Evolutionary conservation across 164 flowering plant species (phyloP).

Genomic region (Nelumbo lutea): DNA sequence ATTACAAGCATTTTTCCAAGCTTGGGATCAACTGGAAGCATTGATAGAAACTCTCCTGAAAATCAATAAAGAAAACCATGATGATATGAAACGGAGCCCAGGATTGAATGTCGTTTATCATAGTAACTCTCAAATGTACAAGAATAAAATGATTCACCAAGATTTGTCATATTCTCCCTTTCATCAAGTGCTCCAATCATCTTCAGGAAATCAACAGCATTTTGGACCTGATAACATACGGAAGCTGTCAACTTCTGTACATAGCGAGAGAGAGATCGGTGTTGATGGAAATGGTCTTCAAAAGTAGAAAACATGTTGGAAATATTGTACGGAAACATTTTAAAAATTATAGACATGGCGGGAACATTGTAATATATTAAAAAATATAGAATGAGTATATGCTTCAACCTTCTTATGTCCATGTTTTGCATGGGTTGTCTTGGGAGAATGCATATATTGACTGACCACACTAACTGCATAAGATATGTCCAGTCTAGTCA

Average conservation of each 20-base stretch:
- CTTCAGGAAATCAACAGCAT: slow-evolving; percentile 90
- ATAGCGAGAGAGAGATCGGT: not conserved
- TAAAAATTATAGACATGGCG: no score
- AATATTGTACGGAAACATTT: no score
- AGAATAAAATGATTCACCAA: slow-evolving; percentile 50
- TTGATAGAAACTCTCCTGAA: slow-evolving; percentile 74
- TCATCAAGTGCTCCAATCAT: slow-evolving; percentile 95
- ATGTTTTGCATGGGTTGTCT: no score
- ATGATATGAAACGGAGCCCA: not conserved
- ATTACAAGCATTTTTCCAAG: slow-evolving; percentile 96
- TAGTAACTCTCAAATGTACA: slow-evolving; percentile 1
- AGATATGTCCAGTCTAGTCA: no score
- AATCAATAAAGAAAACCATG: slow-evolving; percentile 3
- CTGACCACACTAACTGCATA: no score
- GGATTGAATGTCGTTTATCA: not conserved
- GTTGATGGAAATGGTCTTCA: no score
- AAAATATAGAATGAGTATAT: no score
- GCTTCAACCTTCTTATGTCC: no score
- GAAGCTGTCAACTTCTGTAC: not conserved
- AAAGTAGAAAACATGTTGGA: not conserved
- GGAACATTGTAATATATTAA: no score
- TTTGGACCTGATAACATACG: slow-evolving; percentile 66
- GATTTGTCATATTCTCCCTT: slow-evolving; percentile 83
- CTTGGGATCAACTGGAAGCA: slow-evolving; percentile 98
- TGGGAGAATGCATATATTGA: no score